Base-by-base conservation (phyloP, 2,329 filamentous ascomycete genomes). In the Pyrenophora tritici-repentis region DNA sequence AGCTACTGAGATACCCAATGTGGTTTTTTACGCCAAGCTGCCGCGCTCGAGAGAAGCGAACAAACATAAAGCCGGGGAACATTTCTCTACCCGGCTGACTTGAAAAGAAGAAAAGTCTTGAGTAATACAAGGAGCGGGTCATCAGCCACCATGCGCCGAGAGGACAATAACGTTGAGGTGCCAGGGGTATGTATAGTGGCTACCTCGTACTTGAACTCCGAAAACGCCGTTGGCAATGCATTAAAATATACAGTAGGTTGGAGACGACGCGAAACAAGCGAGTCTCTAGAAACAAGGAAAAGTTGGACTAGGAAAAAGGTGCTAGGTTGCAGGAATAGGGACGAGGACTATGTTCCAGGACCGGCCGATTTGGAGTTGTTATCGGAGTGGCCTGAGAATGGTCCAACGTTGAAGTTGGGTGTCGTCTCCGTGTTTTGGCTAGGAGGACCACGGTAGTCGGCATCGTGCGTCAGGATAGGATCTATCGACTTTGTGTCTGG, bases 401-500 rank as follows among this genome's bases (percentile, higher is more conserved):
- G 77, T 1, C 77, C 76, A 10, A 68, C 55, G 1, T 61, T 61
- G 47, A 78, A 79, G 20, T 73, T 69, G 1, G 77, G 76, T 12
- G 77, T 79, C 1, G 76, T 78, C 2, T 75, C 70, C 13, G 58
- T 65, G 26, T 73, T 70, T 59, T 79, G 78, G 42, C 76, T 78
- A 2, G 77, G 76, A 16, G 76, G 76, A 7, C 70, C 70, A 32
- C 68, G 67, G 38, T 70, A 65, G 17, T 68, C 67, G 24, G 77
- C 74, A 39, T 77, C 68, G 22, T 74, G 70, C 7, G 77, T 75
- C 5, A 81, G 70, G 14, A 81, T 69, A 0, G 73, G 75, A 52
- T 82, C 79, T 35, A 75, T 75, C 2, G 75, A 64, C 47, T 75
- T 77, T 4, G 80, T 82, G 16, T 75, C 76, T 0, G 80, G 78